Evolutionary conservation across 768 basidiomycete genomes (phyloP).

Genomic region (Pleurotus pulmonarius): DNA sequence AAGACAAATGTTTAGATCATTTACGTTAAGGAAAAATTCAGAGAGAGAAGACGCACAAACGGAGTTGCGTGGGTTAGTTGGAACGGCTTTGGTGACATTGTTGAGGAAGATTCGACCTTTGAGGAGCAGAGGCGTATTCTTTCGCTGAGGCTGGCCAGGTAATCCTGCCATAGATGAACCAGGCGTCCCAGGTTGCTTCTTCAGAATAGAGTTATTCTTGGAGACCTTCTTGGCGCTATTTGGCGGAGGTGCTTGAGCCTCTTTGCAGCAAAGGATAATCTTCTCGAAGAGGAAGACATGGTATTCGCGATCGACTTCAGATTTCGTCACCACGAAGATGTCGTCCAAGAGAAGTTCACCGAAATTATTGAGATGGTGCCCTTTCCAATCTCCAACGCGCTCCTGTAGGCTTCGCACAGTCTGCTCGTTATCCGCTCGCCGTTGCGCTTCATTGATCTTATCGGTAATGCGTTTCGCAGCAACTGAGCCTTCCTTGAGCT

Average conservation of each 20-base stretch:
- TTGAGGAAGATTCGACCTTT: slow-evolving; percentile 98
- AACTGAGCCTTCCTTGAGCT: slow-evolving; percentile 78
- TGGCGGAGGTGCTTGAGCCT: slow-evolving; percentile 57
- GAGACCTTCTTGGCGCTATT: slow-evolving; percentile 63
- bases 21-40: slow-evolving; percentile 9
- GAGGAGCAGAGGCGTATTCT: slow-evolving; percentile 77
- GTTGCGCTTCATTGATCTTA: slow-evolving; percentile 92
- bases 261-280: slow-evolving; percentile 98
- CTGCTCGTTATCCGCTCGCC: slow-evolving; percentile 85
- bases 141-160: slow-evolving; percentile 60
- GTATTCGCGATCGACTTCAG: slow-evolving; percentile 94
- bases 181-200: slow-evolving; percentile 65
- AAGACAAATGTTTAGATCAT: slow-evolving; percentile 2
- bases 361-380: slow-evolving; percentile 92
- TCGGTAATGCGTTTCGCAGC: slow-evolving; percentile 92
- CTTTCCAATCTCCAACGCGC: slow-evolving; percentile 98
- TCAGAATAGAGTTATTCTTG: slow-evolving; percentile 87
- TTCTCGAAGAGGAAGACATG: slow-evolving; percentile 99
- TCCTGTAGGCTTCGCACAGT: slow-evolving; percentile 83
- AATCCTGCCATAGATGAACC: slow-evolving; percentile 46
- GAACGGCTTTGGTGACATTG: slow-evolving; percentile 83
- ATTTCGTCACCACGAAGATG: slow-evolving; percentile 93
- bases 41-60: slow-evolving; percentile 44
- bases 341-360: slow-evolving; percentile 94
- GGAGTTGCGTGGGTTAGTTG: slow-evolving; percentile 52